Evolutionary conservation across 768 basidiomycete genomes (phyloP), one percentile per base, ranked within the genome.

Genomic region (Panaeolus cyanescens): DNA sequence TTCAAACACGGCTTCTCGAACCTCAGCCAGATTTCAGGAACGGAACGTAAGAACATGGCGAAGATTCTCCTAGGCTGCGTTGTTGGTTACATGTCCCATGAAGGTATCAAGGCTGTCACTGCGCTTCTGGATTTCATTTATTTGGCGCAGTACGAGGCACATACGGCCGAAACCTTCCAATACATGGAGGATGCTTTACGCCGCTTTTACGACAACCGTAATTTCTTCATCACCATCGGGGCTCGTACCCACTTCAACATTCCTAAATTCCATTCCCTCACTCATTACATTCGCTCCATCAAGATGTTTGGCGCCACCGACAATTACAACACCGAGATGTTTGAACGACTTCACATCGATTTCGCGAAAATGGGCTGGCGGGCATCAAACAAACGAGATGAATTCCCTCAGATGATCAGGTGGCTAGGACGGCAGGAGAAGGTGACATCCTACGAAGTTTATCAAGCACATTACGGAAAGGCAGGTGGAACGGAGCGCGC

Each of bases 271-370:
- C 59, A 59, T 20, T 59, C 59, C 9, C 50, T 59, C 5, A 3
- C 13, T 0, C 60, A 56, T 19, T 56, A 61, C 30, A 25, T 32
- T 28, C 39, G 45, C 5, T 39, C 22, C 1, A 59, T 59, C 25
- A 12, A 36, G 10, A 3, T 12, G 1, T 55, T 37, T 59, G 59
- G 75, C 2, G 72, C 71, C 13, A 64, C 68, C 0, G 73, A 77
- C 58, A 70, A 71, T 45, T 59, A 54, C 32, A 59, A 59, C 17
- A 57, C 15, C n/a, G 37, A 79, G 37, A 55, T 61, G 1, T 68
- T 68, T 17, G 74, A 78, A 61, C 67, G 71, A 0, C 64, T 79
- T 0, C 80, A 80, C 45, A 80, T 79, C 32, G 70, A 80, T 63
- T 74, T 71, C 39, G 71, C 77, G 5, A 82, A 81, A 58, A 31